Conservation (phyloP, 106 monocot species). For the Phalaenopsis aphrodite region DNA sequence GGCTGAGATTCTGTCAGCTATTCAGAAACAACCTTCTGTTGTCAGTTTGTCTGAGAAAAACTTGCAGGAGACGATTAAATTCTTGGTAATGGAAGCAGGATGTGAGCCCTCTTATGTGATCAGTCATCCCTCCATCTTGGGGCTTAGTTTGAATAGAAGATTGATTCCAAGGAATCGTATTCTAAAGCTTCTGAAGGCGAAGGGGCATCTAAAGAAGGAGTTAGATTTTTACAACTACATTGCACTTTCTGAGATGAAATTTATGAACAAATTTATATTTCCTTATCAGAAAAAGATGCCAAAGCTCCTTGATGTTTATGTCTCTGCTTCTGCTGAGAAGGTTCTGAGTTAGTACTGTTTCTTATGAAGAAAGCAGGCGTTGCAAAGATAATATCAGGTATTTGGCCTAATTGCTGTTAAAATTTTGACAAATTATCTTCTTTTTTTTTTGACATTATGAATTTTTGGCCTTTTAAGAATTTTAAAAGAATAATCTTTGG, state of each 20-base stretch:
- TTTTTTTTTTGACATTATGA: too few species aligned
- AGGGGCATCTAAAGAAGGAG: neutral
- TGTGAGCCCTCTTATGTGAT: neutral
- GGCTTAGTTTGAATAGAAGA: slow-evolving; percentile 12
- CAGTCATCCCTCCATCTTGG: neutral
- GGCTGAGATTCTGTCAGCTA: neutral
- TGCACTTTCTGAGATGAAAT: neutral
- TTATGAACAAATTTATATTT: neutral
- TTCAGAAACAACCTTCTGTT: neutral
- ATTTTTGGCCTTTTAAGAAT: too few species aligned
- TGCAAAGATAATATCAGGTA: too few species aligned
- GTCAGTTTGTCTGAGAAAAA: slow-evolving; percentile 1
- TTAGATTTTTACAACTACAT: neutral
- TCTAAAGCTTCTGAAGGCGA: neutral
- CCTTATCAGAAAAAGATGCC: neutral
- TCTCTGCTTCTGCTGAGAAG: neutral
- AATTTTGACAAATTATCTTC: too few species aligned
- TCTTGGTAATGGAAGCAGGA: slow-evolving; percentile 2
- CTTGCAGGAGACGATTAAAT: neutral
- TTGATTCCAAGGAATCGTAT: slow-evolving; percentile 5
- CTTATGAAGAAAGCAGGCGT: neutral
- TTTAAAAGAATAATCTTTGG: too few species aligned
- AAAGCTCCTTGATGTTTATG: slow-evolving; percentile 4
- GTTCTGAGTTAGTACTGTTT: neutral
- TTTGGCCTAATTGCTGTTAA: too few species aligned